A percentile compares a stretch with the other conserved stretches of the same genome.
Evolutionary conservation across 345 rosid species (phyloP).

Genomic region (Limnanthes douglasii): DNA sequence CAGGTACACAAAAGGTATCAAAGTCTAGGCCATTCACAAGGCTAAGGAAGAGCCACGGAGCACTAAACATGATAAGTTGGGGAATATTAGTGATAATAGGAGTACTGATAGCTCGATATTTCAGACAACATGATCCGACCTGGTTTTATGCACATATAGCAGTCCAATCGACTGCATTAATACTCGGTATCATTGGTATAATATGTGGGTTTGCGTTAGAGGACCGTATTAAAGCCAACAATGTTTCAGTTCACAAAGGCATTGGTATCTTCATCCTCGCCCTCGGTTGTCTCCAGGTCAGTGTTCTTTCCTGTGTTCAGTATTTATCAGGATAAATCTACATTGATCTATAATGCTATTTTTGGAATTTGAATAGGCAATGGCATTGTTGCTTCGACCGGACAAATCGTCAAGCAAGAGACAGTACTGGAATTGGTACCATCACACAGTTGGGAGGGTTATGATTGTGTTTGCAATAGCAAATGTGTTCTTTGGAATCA

Average conservation of each 20-base stretch:
- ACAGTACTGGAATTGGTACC: constrained; percentile 80
- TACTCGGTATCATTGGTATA: constrained; percentile 42
- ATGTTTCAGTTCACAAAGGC: constrained; percentile 45
- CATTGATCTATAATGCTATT: background rate
- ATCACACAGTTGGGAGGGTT: constrained; percentile 41
- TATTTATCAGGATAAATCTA: background rate
- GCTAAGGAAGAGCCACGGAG: constrained; percentile 61
- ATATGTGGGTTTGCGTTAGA: constrained; percentile 44
- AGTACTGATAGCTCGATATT: constrained; percentile 38
- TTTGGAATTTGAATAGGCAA: constrained; percentile 16
- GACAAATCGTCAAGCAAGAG: constrained; percentile 35
- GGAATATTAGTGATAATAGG: constrained; percentile 59
- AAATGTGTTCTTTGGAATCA: constrained; percentile 77
- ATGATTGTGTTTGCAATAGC: constrained; percentile 37
- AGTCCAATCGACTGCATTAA: constrained; percentile 37
- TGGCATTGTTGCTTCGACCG: constrained; percentile 60
- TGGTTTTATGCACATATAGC: constrained; percentile 57
- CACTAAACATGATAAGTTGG: constrained; percentile 65
- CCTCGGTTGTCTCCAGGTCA: constrained; percentile 72
- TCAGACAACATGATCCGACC: constrained; percentile 42
- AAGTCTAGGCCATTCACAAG: constrained; percentile 12
- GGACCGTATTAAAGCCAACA: constrained; percentile 14
- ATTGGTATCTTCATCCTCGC: constrained; percentile 60
- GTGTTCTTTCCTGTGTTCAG: background rate
- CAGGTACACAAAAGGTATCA: constrained; percentile 15